A percentile compares a stretch with the other conserved stretches of the same genome.
Conservation (phyloP, 768 basidiomycete genomes). For the Scleroderma citrinum region DNA sequence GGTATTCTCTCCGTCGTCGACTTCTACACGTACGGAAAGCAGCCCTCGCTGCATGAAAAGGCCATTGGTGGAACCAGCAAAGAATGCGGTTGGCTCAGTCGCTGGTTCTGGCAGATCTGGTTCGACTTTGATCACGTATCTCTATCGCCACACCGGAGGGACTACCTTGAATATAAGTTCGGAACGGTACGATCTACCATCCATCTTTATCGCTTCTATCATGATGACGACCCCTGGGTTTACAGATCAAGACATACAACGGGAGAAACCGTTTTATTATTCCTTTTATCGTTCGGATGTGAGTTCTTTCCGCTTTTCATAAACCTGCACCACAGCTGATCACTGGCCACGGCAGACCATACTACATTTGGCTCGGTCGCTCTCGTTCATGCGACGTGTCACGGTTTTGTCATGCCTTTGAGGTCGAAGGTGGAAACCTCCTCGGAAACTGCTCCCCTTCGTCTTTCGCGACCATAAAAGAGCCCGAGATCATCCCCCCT, state of each 20-base stretch:
- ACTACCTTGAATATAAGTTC: slow-evolving; percentile 75
- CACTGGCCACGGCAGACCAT: slow-evolving; percentile 38
- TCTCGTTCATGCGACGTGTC: slow-evolving; percentile 57
- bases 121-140: slow-evolving; percentile 53
- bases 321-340: not conserved
- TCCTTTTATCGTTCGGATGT: slow-evolving; percentile 64
- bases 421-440: slow-evolving; percentile 56
- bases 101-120: slow-evolving; percentile 80
- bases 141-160: slow-evolving; percentile 50
- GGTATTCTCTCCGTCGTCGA: slow-evolving; percentile 67
- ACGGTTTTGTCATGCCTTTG: slow-evolving; percentile 51
- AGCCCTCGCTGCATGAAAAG: slow-evolving; percentile 49
- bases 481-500: slow-evolving; percentile 32
- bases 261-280: slow-evolving; percentile 65
- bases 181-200: slow-evolving; percentile 45
- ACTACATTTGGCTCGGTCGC: slow-evolving; percentile 74
- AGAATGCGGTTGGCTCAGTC: slow-evolving; percentile 56
- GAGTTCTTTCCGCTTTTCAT: slow-evolving; percentile 16
- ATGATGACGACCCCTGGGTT: not conserved
- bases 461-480: slow-evolving; percentile 29
- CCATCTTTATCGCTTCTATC: not conserved
- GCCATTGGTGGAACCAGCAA: slow-evolving; percentile 60
- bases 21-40: slow-evolving; percentile 61
- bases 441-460: slow-evolving; percentile 45
- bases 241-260: slow-evolving; percentile 61